phyloP scores from a whole-genome alignment of 495 filamentous ascomycete genomes.

The Penicillium coffeae region DNA sequence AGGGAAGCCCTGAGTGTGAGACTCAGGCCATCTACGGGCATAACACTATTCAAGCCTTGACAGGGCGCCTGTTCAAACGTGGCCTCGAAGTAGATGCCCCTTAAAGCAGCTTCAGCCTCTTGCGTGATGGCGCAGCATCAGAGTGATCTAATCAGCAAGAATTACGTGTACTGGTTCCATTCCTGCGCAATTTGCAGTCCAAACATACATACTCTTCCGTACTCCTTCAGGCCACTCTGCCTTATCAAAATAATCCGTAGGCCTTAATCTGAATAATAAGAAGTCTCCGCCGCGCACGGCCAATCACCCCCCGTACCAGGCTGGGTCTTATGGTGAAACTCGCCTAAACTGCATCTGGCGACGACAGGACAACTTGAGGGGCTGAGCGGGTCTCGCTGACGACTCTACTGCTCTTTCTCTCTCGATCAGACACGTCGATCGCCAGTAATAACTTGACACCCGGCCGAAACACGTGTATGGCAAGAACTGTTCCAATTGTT shows the following conservation, averaged over 20 bases:
- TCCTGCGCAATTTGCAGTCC: no score
- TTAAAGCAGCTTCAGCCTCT: not conserved
- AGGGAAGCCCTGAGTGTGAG: no score
- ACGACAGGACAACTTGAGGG: constrained; percentile 4
- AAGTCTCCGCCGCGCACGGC: not conserved
- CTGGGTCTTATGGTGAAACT: constrained; percentile 26
- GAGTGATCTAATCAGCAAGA: not conserved
- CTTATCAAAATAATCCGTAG: no score
- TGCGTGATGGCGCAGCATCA: not conserved
- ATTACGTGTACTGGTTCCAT: no score
- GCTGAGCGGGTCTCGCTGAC: constrained; percentile 18
- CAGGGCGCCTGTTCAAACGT: no score
- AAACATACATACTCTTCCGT: no score
- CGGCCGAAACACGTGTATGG: not conserved
- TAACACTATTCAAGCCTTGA: no score
- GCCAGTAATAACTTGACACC: not conserved
- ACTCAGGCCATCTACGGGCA: not conserved
- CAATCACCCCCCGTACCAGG: not conserved
- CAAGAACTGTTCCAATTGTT: no score
- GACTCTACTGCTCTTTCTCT: constrained; percentile 5
- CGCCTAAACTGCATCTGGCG: constrained; percentile 11
- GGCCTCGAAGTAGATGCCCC: no score
- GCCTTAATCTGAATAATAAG: not conserved
- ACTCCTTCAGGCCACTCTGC: no score
- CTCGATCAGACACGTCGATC: constrained; percentile 5